phyloP scores from a whole-genome alignment of 75 land plant species.

The Chamaecyparis obtusa region DNA sequence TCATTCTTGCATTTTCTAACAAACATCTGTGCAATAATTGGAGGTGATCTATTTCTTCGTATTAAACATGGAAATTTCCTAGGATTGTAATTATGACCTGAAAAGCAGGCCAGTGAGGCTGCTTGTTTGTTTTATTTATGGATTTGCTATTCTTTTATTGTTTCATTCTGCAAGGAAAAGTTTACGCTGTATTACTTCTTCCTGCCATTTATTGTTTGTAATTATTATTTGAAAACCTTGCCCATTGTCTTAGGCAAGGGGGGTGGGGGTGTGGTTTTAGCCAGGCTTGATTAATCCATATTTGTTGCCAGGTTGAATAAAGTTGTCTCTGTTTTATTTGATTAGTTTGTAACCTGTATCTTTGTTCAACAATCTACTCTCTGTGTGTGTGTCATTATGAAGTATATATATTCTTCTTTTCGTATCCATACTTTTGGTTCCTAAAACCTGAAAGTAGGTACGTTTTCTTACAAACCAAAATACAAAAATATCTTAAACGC shows the following conservation, averaged over 20 bases:
- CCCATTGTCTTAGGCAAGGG: not conserved
- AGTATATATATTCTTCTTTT: not conserved
- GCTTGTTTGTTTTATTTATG: not conserved
- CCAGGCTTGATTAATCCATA: not conserved
- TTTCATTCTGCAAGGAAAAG: not conserved
- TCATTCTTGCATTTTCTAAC: constrained; percentile 80
- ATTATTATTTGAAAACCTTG: not conserved
- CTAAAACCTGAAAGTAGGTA: not conserved
- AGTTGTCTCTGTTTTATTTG: not conserved
- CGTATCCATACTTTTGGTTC: not conserved
- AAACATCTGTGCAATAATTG: constrained; percentile 67
- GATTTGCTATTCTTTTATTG: not conserved
- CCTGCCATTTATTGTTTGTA: not conserved
- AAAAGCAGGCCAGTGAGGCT: not conserved
- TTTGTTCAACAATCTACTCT: not conserved
- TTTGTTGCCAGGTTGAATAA: not conserved
- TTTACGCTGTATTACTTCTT: not conserved
- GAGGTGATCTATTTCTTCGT: not conserved
- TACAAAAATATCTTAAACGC: not conserved
- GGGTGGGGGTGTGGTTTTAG: not conserved
- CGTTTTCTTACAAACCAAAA: not conserved
- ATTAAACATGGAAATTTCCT: not conserved
- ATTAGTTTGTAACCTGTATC: not conserved
- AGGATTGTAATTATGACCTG: not conserved
- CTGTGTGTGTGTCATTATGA: not conserved